Evolutionary conservation across 2,329 filamentous ascomycete species (phyloP), one percentile per base, ranked within the genome.

Genomic region (Colletotrichum lupini): DNA sequence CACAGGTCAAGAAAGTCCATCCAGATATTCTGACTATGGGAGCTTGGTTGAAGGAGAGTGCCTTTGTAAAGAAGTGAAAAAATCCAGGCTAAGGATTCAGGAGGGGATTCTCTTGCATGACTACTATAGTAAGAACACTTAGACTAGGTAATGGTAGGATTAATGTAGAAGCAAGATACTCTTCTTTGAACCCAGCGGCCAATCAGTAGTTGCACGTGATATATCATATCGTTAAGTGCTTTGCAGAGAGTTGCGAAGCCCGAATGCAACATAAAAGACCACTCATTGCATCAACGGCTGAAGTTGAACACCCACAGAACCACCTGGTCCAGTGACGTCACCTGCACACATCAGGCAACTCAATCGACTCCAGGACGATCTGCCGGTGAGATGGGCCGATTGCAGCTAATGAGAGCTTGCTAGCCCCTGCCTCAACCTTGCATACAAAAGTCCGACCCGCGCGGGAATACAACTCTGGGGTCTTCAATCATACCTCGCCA

Each of bases 1-100:
- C 26, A 19, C 61, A 59, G 22, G 42, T 46, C n/a, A 65, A 65
- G 53, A 66, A 35, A 42, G 14, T 59, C 16, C 60, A 70, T 66
- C 67, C 67, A 3, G n/a, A 22, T 14, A 24, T 65, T 8, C 58
- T 46, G 19, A 37, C 53, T 19, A 61, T 72, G 58, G 46, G 62
- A 46, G 24, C 49, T 9, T 67, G 63, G 68, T 46, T 70, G 26
- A 65, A 58, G 42, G 35, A 66, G 16, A 70, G 37, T 30, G 52
- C 60, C 9, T 70, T 70, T 49, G 67, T 55, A 0, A 70, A 55
- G 28, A 70, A 70, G 32, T 64, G n/a, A 55, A 30, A 19, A 1
- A 7, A 16, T 42, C 3, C 14, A 42, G 37, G 37, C 37, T 42
- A 3, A 16, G 37, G 37, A 42, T 14, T 42, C 14, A 42, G 37